Conservation (phyloP, 23 red algal genomes). For the Gracilaria vermiculophylla region DNA sequence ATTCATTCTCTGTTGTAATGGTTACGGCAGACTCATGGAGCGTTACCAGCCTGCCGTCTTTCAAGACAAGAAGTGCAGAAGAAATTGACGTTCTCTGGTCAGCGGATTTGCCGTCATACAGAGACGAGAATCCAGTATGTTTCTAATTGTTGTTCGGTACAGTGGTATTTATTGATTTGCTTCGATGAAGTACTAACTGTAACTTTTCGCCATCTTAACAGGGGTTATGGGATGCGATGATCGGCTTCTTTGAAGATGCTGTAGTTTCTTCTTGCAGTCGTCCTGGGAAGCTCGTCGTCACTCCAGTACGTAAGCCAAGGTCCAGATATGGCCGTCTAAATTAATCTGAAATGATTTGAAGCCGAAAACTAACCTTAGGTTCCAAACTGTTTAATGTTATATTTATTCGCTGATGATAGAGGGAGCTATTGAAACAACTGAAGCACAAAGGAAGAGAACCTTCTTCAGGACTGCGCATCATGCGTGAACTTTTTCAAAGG, state of each 20-base stretch:
- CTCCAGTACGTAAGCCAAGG: constrained; percentile 51
- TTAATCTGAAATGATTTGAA: background rate
- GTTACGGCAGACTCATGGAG: constrained; percentile 29
- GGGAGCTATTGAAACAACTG: constrained; percentile 57
- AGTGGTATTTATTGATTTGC: background rate
- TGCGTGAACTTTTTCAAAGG: constrained; percentile 43
- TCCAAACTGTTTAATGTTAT: no score
- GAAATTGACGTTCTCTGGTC: constrained; percentile 68
- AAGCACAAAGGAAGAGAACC: constrained; percentile 63
- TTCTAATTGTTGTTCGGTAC: background rate
- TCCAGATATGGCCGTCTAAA: background rate
- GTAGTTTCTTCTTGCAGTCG: constrained; percentile 63
- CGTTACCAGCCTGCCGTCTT: constrained; percentile 22
- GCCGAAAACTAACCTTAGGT: constrained; percentile 2
- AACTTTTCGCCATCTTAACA: background rate
- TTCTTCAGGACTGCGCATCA: constrained; percentile 24
- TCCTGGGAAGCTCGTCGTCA: constrained; percentile 54
- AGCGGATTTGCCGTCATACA: constrained; percentile 22
- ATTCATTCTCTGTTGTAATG: background rate
- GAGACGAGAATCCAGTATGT: constrained; percentile 49
- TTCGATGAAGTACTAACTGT: background rate
- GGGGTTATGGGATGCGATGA: constrained; percentile 55
- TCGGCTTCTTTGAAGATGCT: constrained; percentile 65
- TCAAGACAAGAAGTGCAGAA: constrained; percentile 23
- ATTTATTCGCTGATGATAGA: background rate